phyloP scores from a whole-genome alignment of 805 yeast genomes.

The Danielozyma ontarioensis region DNA sequence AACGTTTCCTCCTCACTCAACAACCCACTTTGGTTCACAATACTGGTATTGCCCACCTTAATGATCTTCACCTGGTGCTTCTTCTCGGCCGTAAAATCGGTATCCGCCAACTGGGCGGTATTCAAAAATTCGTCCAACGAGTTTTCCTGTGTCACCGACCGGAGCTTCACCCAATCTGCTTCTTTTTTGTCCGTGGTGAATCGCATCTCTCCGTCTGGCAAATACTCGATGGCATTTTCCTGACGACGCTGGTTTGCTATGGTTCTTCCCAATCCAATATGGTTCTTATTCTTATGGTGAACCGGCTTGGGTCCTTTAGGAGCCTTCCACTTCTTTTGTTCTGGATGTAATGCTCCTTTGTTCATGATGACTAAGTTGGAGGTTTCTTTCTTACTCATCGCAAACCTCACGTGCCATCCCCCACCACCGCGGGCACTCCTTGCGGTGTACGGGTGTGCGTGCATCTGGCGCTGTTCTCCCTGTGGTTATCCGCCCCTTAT shows the following conservation, averaged over 20 bases:
- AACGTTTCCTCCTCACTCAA: slow-evolving; percentile 64
- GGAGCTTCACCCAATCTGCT: slow-evolving; percentile 82
- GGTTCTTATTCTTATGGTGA: slow-evolving; percentile 75
- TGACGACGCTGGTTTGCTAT: slow-evolving; percentile 67
- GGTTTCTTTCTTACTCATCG: not conserved
- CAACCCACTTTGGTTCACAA: slow-evolving; percentile 39
- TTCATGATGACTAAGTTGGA: slow-evolving; percentile 10
- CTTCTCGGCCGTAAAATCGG: slow-evolving; percentile 92
- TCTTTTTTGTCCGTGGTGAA: slow-evolving; percentile 83
- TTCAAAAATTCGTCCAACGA: slow-evolving; percentile 90
- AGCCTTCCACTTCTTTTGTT: slow-evolving; percentile 70
- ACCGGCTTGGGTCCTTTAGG: slow-evolving; percentile 93
- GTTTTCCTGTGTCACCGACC: slow-evolving; percentile 92
- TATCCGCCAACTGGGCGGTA: slow-evolving; percentile 94
- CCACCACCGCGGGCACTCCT: too few species aligned
- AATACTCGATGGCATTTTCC: slow-evolving; percentile 63
- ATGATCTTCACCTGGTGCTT: slow-evolving; percentile 79
- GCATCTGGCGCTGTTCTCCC: too few species aligned
- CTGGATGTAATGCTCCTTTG: slow-evolving; percentile 41
- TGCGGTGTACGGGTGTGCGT: too few species aligned
- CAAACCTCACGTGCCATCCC: not conserved
- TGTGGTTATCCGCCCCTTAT: too few species aligned
- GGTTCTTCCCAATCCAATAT: slow-evolving; percentile 80
- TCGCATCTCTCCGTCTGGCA: slow-evolving; percentile 86
- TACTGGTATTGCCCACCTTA: slow-evolving; percentile 54